Evolutionary conservation across 2,329 filamentous ascomycete genomes (phyloP), one percentile per base, ranked within the genome.

Genomic region (Venturia pyrina): DNA sequence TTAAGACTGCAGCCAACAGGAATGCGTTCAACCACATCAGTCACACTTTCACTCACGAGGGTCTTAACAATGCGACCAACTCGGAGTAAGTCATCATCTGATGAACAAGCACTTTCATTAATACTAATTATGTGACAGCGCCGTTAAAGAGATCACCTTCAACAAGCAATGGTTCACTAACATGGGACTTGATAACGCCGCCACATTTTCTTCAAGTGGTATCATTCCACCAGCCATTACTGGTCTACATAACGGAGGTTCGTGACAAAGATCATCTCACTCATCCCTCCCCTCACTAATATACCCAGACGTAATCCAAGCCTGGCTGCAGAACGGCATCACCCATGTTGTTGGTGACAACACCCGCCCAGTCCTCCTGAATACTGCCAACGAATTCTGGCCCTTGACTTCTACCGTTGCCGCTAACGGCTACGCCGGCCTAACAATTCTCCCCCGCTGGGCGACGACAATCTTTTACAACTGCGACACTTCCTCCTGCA

Each of bases 91-190:
- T 44, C 77, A 17, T 4, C 5, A 28, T 34, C 32, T 34, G 11
- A 8, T 19, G 13, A 1, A n/a, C 34, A 11, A 8, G 28, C 28
- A 19, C 13, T 21, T 17, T 3, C 4, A 17, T 6, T 8, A 5
- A n/a, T n/a, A 11, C 53, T 59, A n/a, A 69, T 77, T 8, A 59
- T 2, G 5, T 21, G 17, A n/a, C 19, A 59, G 53, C 32, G 53
- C 53, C 15, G 21, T n/a, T 37, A 40, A 60, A 7, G 63, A 65
- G 50, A 65, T 65, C 17, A 60, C 37, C 0, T 65, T 40, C 32
- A 65, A 65, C 32, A 61, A 65, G 34, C 50, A 57, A n/a, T 53
- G 48, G 48, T 53, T 53, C 17, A 28, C 7, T 13, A 13, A 7
- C 24, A 48, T 65, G 34, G 34, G 50, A 3, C 15, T 65, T 4